Evolutionary conservation across 306 rosid genomes (phyloP), one percentile per base, ranked within the genome.

Genomic region (Chamaecrista fasciculata): DNA sequence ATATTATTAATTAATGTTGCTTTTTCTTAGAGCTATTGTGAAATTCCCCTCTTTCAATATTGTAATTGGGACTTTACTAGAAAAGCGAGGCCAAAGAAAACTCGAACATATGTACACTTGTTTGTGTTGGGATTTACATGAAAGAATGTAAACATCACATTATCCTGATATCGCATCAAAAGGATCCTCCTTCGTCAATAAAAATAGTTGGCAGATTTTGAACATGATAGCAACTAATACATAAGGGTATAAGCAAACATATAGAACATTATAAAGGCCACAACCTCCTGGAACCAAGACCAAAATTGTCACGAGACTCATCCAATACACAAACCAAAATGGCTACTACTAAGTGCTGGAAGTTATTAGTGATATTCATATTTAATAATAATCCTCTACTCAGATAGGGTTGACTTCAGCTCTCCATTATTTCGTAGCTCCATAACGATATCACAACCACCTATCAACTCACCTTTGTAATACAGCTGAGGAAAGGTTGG

Each of bases 401-500:
- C 96, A 4, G 97, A 78, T 29, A 94, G 81, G 19, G 92, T 74
- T 6, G 87, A 83, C 71, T 94, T 87, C 36, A 94, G 83, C 74
- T 91, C 99, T 20, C 97, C 95, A 58, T 69, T 88, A 62, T 69
- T 72, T 61, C 67, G 79, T 69, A 91, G 87, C 88, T 94, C 97
- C 86, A 85, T 21, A 23, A 94, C 69, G 23, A 94, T 90, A 65
- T 94, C 99, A 8, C 91, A 87, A 15, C 97, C 99, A 33, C 97
- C 99, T 4, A 91, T 84, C 61, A 94, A 85, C 76, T 91, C 97
- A 57, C 96, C 82, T 81, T 86, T 88, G 84, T 88, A 83, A 61
- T 91, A 94, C 25, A 94, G 92, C 80, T 88, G 99, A 12, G 99
- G 99, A 80, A 73, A 94, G 39, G 99, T 94, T 29, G 99, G 97